These are phyloP conservation scores for Oryza rufipogon DNA, from an alignment of 176 grass and related monocot species.

Conservation along the genomic window DNA sequence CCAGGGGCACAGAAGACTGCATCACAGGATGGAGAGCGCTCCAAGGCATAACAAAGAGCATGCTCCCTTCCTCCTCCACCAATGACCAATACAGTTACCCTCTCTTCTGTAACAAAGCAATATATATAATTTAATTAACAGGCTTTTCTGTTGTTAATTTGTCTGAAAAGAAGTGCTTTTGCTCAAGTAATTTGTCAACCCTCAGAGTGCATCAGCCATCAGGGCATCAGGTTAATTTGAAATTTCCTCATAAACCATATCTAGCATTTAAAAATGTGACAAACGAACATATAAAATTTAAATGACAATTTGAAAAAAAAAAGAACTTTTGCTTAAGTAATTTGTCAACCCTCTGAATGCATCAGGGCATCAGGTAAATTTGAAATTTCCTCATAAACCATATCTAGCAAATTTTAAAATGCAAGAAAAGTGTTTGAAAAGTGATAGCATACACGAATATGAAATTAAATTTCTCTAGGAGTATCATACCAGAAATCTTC, in stretches of 20 bases:
- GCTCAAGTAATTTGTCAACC: background rate
- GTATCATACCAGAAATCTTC: constrained; percentile 23
- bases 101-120: constrained; percentile 44
- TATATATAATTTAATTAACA: background rate
- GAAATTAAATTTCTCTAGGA: background rate
- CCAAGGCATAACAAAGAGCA: constrained; percentile 66
- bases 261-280: background rate
- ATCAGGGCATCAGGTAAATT: background rate
- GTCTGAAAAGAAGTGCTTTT: background rate
- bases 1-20: constrained; percentile 71
- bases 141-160: background rate
- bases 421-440: background rate
- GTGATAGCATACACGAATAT: background rate
- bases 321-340: background rate
- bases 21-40: constrained; percentile 59
- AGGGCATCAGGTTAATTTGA: background rate
- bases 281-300: background rate
- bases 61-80: constrained; percentile 71
- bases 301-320: background rate
- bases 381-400: background rate
- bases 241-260: background rate
- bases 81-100: constrained; percentile 59
- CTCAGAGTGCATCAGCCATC: background rate
- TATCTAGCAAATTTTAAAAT: background rate
- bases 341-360: background rate